Percentiles rank a stretch among this genome's conserved stretches.
Conservation (phyloP, 2,329 filamentous ascomycete species). For the Tolypocladium endophyticum region DNA sequence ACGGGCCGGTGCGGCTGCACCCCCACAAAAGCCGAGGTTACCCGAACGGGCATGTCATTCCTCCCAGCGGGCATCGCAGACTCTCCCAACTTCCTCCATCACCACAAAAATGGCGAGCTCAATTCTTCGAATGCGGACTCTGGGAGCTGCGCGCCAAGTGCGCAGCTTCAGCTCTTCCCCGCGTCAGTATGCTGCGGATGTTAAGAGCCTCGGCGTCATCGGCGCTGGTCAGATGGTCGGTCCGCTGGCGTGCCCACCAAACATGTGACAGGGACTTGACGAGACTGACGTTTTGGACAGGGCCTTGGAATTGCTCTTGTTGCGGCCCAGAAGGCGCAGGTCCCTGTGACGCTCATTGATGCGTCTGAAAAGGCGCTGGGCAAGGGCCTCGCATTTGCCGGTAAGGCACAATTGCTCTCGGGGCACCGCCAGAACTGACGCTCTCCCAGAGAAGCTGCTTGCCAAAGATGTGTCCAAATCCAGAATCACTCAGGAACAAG, state of each 20-base stretch:
- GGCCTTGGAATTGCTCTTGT: slow-evolving; percentile 93
- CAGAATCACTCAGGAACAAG: slow-evolving; percentile 71
- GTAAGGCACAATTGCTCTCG: slow-evolving; percentile 29
- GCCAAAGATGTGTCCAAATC: slow-evolving; percentile 87
- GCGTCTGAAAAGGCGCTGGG: slow-evolving; percentile 73
- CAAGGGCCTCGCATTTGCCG: slow-evolving; percentile 83
- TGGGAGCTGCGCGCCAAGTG: slow-evolving; percentile 25
- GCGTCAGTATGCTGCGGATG: slow-evolving; percentile 51
- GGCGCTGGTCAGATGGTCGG: slow-evolving; percentile 93
- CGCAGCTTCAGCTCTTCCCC: slow-evolving; percentile 62
- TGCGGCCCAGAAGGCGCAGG: slow-evolving; percentile 70
- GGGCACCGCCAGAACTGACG: slow-evolving; percentile 1
- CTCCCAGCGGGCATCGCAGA: slow-evolving; percentile 3
- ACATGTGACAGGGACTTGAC: slow-evolving; percentile 10
- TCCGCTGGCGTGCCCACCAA: slow-evolving; percentile 6
- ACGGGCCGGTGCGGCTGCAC: background rate
- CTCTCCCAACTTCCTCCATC: background rate
- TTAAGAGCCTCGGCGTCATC: slow-evolving; percentile 83
- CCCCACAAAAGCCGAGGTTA: slow-evolving; percentile 30
- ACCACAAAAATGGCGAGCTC: slow-evolving; percentile 26
- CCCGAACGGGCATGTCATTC: slow-evolving; percentile 16
- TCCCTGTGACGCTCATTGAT: slow-evolving; percentile 82
- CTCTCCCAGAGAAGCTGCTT: slow-evolving; percentile 67
- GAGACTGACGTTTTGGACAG: slow-evolving; percentile 31
- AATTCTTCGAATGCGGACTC: slow-evolving; percentile 25